Conservation (phyloP, 2,329 filamentous ascomycete species). For the Remersonia thermophila region DNA sequence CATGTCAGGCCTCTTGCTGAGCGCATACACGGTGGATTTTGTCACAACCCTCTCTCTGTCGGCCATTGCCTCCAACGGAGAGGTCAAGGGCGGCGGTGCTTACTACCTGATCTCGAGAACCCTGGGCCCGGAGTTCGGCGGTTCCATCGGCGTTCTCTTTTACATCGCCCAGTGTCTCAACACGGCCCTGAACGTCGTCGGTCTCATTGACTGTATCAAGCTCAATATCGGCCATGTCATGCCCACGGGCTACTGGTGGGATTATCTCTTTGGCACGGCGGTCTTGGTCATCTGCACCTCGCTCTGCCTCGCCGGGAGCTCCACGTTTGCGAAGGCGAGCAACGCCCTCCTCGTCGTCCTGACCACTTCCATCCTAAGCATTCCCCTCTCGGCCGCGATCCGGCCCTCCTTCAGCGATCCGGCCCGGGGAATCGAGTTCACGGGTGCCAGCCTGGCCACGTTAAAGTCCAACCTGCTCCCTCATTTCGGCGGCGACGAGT, state of each 20-base stretch:
- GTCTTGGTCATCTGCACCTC: constrained; percentile 59
- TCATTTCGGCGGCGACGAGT: constrained; percentile 49
- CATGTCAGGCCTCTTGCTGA: constrained; percentile 51
- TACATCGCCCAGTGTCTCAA: constrained; percentile 86
- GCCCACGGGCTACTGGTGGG: constrained; percentile 61
- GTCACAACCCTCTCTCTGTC: constrained; percentile 77
- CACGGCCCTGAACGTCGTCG: constrained; percentile 76
- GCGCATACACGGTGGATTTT: constrained; percentile 71
- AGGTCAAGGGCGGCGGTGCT: constrained; percentile 74
- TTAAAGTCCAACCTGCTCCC: constrained; percentile 65
- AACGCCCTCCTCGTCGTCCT: constrained; percentile 63
- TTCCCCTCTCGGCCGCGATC: constrained; percentile 64
- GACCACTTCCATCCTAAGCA: constrained; percentile 63
- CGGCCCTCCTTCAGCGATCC: constrained; percentile 54
- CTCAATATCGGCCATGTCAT: constrained; percentile 60
- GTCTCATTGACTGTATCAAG: constrained; percentile 69
- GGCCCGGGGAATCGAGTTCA: constrained; percentile 57
- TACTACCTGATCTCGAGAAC: constrained; percentile 84
- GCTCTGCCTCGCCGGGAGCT: constrained; percentile 68
- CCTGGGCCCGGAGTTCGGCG: constrained; percentile 77
- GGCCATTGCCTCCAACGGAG: constrained; percentile 81
- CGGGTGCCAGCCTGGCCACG: constrained; percentile 59
- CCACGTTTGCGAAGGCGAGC: constrained; percentile 68
- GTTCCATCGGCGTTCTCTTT: constrained; percentile 77
- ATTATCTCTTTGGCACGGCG: constrained; percentile 62